These are phyloP conservation scores for Cystofilobasidium capitatum DNA, from an alignment of 768 basidiomycete genomes.

Conservation along the genomic window DNA sequence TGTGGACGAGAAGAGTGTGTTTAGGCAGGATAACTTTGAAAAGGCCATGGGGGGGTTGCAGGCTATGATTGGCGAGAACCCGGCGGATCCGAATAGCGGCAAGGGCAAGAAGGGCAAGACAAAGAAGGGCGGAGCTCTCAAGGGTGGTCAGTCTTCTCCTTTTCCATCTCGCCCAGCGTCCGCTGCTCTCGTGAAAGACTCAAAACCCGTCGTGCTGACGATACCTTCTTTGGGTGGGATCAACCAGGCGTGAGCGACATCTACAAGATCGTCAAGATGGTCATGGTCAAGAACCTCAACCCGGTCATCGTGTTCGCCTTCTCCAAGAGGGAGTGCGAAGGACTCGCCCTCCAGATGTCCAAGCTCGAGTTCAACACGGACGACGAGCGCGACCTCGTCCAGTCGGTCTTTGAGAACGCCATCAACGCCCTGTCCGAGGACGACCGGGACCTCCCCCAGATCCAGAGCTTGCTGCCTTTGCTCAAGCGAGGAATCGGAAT, in stretches of 20 bases:
- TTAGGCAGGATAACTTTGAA: constrained; percentile 91
- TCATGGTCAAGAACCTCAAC: constrained; percentile 94
- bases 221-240: neutral
- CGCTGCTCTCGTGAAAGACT: neutral
- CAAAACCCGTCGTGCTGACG: neutral
- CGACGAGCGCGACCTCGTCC: constrained; percentile 79
- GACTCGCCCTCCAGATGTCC: constrained; percentile 77
- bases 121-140: constrained; percentile 84
- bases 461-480: constrained; percentile 80
- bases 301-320: constrained; percentile 98
- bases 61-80: constrained; percentile 71
- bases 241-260: constrained; percentile 74
- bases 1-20: constrained; percentile 96
- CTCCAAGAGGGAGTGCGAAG: constrained; percentile 95
- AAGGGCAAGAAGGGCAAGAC: constrained; percentile 66
- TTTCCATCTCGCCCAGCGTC: neutral
- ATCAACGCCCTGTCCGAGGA: constrained; percentile 76
- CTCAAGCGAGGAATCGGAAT: constrained; percentile 93
- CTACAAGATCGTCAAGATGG: constrained; percentile 95
- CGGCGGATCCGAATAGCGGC: constrained; percentile 24
- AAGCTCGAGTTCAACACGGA: constrained; percentile 90
- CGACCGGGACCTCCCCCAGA: constrained; percentile 83
- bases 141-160: constrained; percentile 49
- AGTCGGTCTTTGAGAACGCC: constrained; percentile 86
- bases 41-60: constrained; percentile 94